Evolutionary conservation across 768 basidiomycete species (phyloP).

Genomic region (Coprinellus aureogranulatus): DNA sequence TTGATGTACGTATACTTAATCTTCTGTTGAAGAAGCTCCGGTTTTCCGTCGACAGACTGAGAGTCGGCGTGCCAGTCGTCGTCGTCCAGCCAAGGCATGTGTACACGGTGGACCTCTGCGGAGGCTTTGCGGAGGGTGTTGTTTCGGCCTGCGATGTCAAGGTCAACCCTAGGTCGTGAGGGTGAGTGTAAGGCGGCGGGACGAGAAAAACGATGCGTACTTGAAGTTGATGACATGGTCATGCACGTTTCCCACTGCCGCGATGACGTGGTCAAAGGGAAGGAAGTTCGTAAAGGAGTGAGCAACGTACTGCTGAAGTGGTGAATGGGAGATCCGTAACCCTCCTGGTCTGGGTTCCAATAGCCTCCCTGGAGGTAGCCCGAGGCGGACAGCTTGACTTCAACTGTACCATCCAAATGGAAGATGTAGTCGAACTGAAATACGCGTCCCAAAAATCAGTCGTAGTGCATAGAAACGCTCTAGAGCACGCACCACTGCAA

Average conservation of each 20-base stretch:
- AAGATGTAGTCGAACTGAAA: constrained; percentile 65
- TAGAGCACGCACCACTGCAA: too few species aligned
- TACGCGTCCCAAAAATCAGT: too few species aligned
- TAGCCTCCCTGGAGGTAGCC: constrained; percentile 68
- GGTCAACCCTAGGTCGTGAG: constrained; percentile 46
- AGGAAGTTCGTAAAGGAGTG: not conserved
- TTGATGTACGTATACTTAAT: constrained; percentile 46
- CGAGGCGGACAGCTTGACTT: constrained; percentile 65
- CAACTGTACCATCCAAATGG: constrained; percentile 64
- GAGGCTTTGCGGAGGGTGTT: constrained; percentile 57
- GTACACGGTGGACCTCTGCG: constrained; percentile 47
- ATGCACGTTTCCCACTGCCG: constrained; percentile 60
- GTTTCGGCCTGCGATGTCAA: constrained; percentile 57
- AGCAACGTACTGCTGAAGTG: constrained; percentile 48
- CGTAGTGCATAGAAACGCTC: too few species aligned
- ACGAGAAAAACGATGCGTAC: constrained; percentile 11
- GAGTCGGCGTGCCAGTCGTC: constrained; percentile 55
- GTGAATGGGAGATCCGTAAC: constrained; percentile 55
- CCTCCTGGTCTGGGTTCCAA: constrained; percentile 48
- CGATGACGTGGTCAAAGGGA: not conserved
- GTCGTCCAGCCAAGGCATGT: constrained; percentile 52
- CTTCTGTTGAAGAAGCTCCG: constrained; percentile 51
- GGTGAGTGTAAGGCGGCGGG: not conserved
- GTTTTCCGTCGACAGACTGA: constrained; percentile 3
- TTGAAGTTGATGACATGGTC: constrained; percentile 69